Evolutionary conservation across 805 yeast genomes (phyloP), one percentile per base, ranked within the genome.

Genomic region (Candida jianshihensis): DNA sequence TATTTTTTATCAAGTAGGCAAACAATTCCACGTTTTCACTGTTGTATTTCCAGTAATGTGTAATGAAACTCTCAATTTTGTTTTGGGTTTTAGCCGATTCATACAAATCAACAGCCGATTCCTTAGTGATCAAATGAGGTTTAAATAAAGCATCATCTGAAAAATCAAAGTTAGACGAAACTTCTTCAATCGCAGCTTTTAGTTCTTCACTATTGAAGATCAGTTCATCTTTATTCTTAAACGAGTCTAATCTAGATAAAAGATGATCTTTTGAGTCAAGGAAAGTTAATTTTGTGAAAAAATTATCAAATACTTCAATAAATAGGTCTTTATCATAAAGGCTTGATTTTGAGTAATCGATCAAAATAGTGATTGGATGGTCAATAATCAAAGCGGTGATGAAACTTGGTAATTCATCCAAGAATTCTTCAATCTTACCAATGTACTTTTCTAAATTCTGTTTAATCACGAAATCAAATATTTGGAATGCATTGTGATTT

Each of bases 101-200:
- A 43, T 59, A 71, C 8, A 73, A 40, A 21, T 55, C 56, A 2
- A 41, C 11, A 1, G 67, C 44, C 18, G 65, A 61, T 2, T 59
- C 60, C 6, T 56, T 49, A 4, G 57, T 63, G 7, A 70, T 30
- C 25, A 70, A 53, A 19, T 46, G 49, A 2, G 44, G 19, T 26
- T 49, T 46, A 41, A 61, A 59, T 19, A 61, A 37, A 5, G 34
- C 46, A 32, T 49, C 53, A 36, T 57, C 52, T 7, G 41, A 41
- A 29, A 53, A 63, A 12, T 50, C 40, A 39, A 57, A 64, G 2
- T 26, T 31, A 0, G 48, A 34, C 1, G 60, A 39, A 31, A 48
- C 51, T 3, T 49, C 48, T 8, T 42, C 31, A 17, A 58, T 36
- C 3, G 55, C 46, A 4, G 37, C 38, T 14, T 43, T 38, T 6